Evolutionary conservation across 2,329 filamentous ascomycete genomes (phyloP), one percentile per base, ranked within the genome.

Genomic region (Pseudodiploospora longispora): DNA sequence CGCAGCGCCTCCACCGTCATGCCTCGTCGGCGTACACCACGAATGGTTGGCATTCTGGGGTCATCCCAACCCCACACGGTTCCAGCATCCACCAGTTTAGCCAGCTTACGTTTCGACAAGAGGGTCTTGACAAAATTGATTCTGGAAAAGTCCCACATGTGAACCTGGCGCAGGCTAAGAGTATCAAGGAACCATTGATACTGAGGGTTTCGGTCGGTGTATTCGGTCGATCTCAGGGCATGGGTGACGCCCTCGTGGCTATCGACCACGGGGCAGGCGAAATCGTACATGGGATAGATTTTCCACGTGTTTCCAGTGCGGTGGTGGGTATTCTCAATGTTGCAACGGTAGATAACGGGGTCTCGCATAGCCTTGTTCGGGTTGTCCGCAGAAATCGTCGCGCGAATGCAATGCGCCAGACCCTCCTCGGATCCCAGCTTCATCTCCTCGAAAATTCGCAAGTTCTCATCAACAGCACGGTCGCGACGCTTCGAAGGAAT

Each of bases 311-410:
- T 77, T 30, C 86, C 86, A 2, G 87, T 93, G 54, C 87, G 81
- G 69, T 93, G 87, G 64, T 93, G 85, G 19, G 72, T 55, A 39
- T 72, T 70, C 46, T 74, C 72, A 48, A 71, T 57, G 61, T 95
- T 95, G 55, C 89, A 96, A 53, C 93, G 83, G 75, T 96, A 97
- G 64, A 98, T 94, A 65, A 97, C 90, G 9, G 93, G 93, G 64
- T 98, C 93, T 52, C 93, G 80, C 78, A 97, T 83, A 42, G 93
- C 88, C 68, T 95, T 95, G 74, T 98, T 97, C 52, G 85, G 85
- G 68, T 93, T 85, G 64, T 95, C 87, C 55, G 86, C 80, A 1
- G 87, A 91, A 55, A 97, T 87, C 74, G 94, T 96, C 47, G 93
- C 93, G 48, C 93, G 85, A 53, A 98, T 94, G 68, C 88, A 96